phyloP scores from a whole-genome alignment of 2,329 filamentous ascomycete genomes.

The Alternaria metachromatica region DNA sequence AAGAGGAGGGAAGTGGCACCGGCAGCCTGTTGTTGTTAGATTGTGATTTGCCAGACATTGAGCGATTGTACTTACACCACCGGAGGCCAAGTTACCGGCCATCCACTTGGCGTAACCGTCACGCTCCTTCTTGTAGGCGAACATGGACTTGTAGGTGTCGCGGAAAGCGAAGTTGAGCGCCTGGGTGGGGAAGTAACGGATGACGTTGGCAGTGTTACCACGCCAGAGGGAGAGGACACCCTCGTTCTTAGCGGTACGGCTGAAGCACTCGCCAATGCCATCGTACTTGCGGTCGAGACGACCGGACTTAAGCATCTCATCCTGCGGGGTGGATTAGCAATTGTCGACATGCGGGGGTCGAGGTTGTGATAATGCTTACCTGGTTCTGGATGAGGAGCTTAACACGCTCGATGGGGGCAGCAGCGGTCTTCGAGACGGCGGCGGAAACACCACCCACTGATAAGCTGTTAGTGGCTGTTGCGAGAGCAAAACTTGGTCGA shows the following conservation, averaged over 20 bases:
- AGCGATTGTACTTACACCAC: conserved; percentile 77
- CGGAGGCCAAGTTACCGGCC: conserved; percentile 98
- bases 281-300: conserved; percentile 98
- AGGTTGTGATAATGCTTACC: conserved; percentile 65
- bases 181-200: conserved; percentile 99
- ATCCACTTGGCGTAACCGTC: conserved; percentile 99
- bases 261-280: conserved; percentile 95
- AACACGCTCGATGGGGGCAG: conserved; percentile 99
- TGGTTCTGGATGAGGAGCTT: conserved; percentile 99
- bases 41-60: not conserved
- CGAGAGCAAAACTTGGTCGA: conserved; percentile 11
- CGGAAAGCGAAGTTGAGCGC: conserved; percentile 99
- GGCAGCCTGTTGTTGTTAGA: conserved; percentile 68
- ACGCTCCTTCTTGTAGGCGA: conserved; percentile 99
- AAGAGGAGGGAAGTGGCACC: conserved; percentile 99
- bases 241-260: conserved; percentile 86
- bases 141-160: conserved; percentile 99
- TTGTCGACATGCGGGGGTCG: not conserved
- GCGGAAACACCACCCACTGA: conserved; percentile 98
- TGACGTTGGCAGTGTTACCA: conserved; percentile 99
- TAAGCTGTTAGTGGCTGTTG: conserved; percentile 52
- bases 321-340: conserved; percentile 61
- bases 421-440: conserved; percentile 99
- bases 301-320: conserved; percentile 99
- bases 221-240: conserved; percentile 96